phyloP scores from a whole-genome alignment of 345 rosid genomes.

The Ricinus communis region DNA sequence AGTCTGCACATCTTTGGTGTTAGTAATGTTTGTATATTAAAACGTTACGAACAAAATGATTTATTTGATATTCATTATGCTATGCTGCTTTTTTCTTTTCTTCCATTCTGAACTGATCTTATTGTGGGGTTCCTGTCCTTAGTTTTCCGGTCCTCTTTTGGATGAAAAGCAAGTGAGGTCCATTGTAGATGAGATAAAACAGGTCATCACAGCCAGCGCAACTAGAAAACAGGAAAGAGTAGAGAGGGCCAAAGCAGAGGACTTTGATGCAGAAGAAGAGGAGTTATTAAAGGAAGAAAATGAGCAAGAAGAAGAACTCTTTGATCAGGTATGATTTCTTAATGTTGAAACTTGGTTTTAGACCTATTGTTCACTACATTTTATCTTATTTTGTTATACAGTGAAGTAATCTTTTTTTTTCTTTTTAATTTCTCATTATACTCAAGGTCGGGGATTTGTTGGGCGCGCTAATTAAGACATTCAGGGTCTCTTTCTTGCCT shows the following conservation, averaged over 20 bases:
- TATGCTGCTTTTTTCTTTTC: not conserved
- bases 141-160: slow-evolving; percentile 79
- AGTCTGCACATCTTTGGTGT: not conserved
- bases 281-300: slow-evolving; percentile 98
- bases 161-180: slow-evolving; percentile 89
- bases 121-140: slow-evolving; percentile 12
- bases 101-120: not conserved
- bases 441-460: slow-evolving; percentile 85
- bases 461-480: slow-evolving; percentile 92
- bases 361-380: not conserved
- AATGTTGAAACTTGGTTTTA: not conserved
- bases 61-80: not conserved
- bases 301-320: slow-evolving; percentile 98
- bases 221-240: slow-evolving; percentile 89
- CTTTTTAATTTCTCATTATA: slow-evolving; percentile 3
- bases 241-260: slow-evolving; percentile 93
- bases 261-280: slow-evolving; percentile 96
- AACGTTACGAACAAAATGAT: not conserved
- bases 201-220: slow-evolving; percentile 89
- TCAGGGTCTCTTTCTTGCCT: slow-evolving; percentile 79
- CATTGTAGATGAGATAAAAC: slow-evolving; percentile 88
- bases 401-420: not conserved
- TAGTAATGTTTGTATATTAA: not conserved
- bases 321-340: slow-evolving; percentile 69
- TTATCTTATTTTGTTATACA: not conserved